phyloP scores from a whole-genome alignment of 1,139 yeast genomes.

The Saccharomyces hybrid region DNA sequence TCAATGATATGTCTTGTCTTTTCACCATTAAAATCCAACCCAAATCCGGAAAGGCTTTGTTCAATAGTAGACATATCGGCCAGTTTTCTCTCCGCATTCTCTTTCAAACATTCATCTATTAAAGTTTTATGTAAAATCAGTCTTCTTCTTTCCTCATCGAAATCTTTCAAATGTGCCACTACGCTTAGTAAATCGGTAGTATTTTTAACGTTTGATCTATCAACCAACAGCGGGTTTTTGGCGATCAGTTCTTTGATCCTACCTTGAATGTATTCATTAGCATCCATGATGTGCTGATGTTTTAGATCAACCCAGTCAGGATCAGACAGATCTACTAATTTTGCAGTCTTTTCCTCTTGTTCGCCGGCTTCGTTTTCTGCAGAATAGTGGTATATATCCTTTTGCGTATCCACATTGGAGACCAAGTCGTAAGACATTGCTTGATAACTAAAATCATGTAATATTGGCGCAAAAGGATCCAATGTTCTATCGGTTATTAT shows the following conservation, averaged over 20 bases:
- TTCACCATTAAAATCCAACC: conserved; percentile 63
- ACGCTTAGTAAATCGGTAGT: conserved; percentile 56
- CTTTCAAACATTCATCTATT: conserved; percentile 49
- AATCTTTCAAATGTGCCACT: conserved; percentile 60
- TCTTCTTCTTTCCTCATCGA: conserved; percentile 58
- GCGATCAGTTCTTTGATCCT: conserved; percentile 60
- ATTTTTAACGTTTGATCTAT: conserved; percentile 51
- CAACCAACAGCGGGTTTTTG: conserved; percentile 65
- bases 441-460: conserved; percentile 91
- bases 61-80: conserved; percentile 64
- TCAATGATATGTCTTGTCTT: conserved; percentile 59
- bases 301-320: conserved; percentile 68
- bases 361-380: conserved; percentile 56
- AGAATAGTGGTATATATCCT: conserved; percentile 47
- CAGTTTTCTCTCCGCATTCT: conserved; percentile 45
- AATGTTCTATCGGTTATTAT: conserved; percentile 74
- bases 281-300: conserved; percentile 71
- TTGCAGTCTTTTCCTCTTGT: conserved; percentile 39
- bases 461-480: conserved; percentile 74
- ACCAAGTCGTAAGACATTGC: conserved; percentile 77
- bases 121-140: conserved; percentile 52
- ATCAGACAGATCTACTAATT: conserved; percentile 51
- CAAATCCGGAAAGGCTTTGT: conserved; percentile 70
- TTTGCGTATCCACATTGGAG: conserved; percentile 38
- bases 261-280: conserved; percentile 53